Conservation (phyloP, 192 early-diverging fungal genomes). For the Rhizophagus sp. region DNA sequence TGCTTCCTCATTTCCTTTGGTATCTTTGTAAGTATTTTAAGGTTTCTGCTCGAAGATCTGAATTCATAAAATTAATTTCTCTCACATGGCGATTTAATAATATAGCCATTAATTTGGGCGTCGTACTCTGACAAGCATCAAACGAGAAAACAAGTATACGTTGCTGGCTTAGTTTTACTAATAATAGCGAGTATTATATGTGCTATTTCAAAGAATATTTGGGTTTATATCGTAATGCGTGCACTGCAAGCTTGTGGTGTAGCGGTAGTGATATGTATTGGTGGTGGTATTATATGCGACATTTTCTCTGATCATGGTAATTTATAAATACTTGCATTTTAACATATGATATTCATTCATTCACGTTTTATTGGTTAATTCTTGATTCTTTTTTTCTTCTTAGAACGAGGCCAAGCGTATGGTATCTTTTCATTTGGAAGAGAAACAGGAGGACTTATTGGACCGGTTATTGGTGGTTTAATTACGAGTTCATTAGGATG, state of each 20-base stretch:
- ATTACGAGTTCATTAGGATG: neutral
- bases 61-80: neutral
- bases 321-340: neutral
- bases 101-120: conserved; percentile 42
- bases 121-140: conserved; percentile 39
- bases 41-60: neutral
- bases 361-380: too few species aligned
- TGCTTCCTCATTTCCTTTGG: neutral
- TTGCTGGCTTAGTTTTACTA: conserved; percentile 36
- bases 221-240: conserved; percentile 41
- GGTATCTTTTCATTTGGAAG: conserved; percentile 35
- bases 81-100: neutral
- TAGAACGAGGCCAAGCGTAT: conserved; percentile 42
- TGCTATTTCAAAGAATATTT: conserved; percentile 35
- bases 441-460: conserved; percentile 33
- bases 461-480: conserved; percentile 36
- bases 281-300: conserved; percentile 38
- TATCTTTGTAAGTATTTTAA: neutral
- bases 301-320: conserved; percentile 21
- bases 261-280: conserved; percentile 35
- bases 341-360: neutral
- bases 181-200: conserved; percentile 37
- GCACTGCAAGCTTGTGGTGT: conserved; percentile 40
- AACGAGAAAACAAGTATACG: conserved; percentile 37
- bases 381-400: neutral